Conservation (phyloP, 768 basidiomycete genomes). For the Pisolithus sp. region DNA sequence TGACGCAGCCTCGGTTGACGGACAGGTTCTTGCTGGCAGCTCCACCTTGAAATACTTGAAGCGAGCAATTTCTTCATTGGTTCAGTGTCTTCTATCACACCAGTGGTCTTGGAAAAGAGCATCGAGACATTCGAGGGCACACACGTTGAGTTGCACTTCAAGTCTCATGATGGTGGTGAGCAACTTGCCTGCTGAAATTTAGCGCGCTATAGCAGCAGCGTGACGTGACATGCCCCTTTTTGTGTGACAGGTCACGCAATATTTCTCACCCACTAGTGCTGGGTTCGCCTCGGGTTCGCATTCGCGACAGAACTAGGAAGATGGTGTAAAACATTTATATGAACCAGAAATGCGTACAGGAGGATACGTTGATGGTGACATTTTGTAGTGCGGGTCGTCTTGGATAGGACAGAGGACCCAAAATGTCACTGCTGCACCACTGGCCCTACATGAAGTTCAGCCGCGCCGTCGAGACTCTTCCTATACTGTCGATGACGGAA, state of each 20-base stretch:
- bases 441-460: no score
- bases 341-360: not conserved
- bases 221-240: conserved; percentile 9
- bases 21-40: not conserved
- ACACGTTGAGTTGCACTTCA: conserved; percentile 7
- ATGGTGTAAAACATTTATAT: not conserved
- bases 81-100: conserved; percentile 3
- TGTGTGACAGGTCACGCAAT: not conserved
- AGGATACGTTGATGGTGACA: not conserved
- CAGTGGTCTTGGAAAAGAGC: not conserved
- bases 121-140: conserved; percentile 1
- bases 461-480: no score
- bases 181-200: conserved; percentile 1
- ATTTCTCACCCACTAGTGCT: not conserved
- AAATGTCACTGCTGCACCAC: no score
- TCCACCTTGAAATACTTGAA: not conserved
- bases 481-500: no score
- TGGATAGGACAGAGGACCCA: no score
- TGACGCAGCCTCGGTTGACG: not conserved
- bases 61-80: not conserved
- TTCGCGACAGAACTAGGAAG: not conserved
- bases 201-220: not conserved
- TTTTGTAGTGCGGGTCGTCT: no score
- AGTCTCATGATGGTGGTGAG: conserved; percentile 6
- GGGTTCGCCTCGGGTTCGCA: no score